A percentile compares a stretch with the other conserved stretches of the same genome.
These are phyloP conservation scores for Thecaphora frezii DNA, from an alignment of 1,284 basidiomycete genomes.

Conservation along the genomic window DNA sequence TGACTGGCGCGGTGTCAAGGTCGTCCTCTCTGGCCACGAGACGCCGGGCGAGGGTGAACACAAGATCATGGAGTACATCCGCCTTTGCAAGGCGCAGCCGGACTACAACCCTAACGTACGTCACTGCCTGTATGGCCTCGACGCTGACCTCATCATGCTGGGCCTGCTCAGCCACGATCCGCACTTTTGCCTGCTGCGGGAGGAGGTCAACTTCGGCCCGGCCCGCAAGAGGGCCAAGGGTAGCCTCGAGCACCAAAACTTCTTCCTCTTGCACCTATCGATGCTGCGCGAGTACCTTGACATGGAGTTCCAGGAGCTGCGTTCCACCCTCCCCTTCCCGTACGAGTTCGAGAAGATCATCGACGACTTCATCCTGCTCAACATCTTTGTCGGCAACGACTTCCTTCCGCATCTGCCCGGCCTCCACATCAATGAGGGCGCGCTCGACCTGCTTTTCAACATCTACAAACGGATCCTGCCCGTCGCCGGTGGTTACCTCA, in stretches of 20 bases:
- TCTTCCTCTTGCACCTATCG: constrained; percentile 91
- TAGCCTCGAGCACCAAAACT: constrained; percentile 85
- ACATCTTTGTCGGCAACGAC: constrained; percentile 95
- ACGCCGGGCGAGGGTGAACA: constrained; percentile 97
- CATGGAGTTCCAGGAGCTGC: constrained; percentile 74
- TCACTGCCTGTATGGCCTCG: constrained; percentile 96
- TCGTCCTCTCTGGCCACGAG: constrained; percentile 96
- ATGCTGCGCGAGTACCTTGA: constrained; percentile 95
- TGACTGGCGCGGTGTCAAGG: constrained; percentile 81
- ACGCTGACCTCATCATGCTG: constrained; percentile 98
- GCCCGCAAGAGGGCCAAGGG: constrained; percentile 65
- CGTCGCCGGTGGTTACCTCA: constrained; percentile 84
- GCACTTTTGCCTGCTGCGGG: constrained; percentile 93
- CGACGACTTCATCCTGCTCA: constrained; percentile 94
- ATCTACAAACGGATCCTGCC: constrained; percentile 92
- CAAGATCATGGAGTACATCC: constrained; percentile 99
- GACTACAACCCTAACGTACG: constrained; percentile 90
- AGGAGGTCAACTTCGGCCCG: constrained; percentile 97
- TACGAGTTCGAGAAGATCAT: constrained; percentile 90
- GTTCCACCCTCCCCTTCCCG: constrained; percentile 63
- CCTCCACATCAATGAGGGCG: constrained; percentile 96
- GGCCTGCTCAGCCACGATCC: constrained; percentile 95
- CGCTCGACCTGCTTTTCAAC: constrained; percentile 84
- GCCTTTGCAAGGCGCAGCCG: constrained; percentile 87
- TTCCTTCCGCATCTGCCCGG: constrained; percentile 95